A percentile compares a stretch with the other conserved stretches of the same genome.
Evolutionary conservation across 2,329 filamentous ascomycete species (phyloP).

Genomic region (Didymella exigua): DNA sequence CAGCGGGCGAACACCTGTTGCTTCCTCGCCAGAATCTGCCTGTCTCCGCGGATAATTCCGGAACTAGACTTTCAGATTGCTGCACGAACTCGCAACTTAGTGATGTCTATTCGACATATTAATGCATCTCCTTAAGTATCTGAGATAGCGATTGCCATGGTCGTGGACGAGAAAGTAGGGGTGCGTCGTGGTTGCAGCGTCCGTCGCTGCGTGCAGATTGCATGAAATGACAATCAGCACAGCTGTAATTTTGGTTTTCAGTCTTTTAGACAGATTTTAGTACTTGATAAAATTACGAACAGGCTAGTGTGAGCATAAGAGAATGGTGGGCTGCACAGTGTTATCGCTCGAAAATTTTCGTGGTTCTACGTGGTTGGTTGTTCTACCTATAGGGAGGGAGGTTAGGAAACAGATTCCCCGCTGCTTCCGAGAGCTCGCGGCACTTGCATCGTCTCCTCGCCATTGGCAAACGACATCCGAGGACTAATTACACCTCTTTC

Average conservation of each 20-base stretch:
- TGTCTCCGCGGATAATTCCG: background rate
- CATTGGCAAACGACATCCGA: background rate
- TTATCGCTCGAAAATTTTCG: too few species aligned
- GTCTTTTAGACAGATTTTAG: too few species aligned
- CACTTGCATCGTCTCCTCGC: background rate
- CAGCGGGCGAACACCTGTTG: background rate
- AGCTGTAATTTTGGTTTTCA: too few species aligned
- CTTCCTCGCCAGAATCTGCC: background rate
- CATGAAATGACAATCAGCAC: too few species aligned
- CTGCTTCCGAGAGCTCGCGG: conserved; percentile 27
- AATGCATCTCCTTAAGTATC: background rate
- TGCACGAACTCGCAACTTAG: background rate
- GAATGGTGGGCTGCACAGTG: too few species aligned
- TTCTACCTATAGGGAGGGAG: too few species aligned
- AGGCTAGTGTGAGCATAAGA: too few species aligned
- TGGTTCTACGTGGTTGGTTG: too few species aligned
- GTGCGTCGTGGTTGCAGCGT: background rate
- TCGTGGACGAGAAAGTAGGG: background rate
- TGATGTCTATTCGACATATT: background rate
- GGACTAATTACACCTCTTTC: background rate
- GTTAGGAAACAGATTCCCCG: too few species aligned
- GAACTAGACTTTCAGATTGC: background rate
- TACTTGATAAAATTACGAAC: too few species aligned
- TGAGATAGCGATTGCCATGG: background rate
- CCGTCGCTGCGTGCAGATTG: background rate